phyloP scores from a whole-genome alignment of 768 basidiomycete species.

The Psilocybe sp. region DNA sequence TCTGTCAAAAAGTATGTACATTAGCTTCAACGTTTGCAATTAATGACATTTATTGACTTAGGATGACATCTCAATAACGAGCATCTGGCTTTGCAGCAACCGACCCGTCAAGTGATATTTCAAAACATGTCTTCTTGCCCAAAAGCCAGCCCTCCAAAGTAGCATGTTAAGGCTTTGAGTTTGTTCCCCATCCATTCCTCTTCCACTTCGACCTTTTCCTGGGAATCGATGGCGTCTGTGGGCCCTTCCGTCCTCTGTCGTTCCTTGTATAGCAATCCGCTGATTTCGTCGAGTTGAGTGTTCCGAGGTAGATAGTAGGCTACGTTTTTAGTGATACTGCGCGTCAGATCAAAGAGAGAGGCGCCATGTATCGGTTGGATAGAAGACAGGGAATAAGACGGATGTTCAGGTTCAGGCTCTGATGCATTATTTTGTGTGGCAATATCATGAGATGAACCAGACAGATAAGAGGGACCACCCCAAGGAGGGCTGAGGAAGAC shows the following conservation, averaged over 20 bases:
- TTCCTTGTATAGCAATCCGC: slow-evolving; percentile 26
- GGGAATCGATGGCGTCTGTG: neutral
- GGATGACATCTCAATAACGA: no score
- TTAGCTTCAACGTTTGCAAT: no score
- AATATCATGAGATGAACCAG: slow-evolving; percentile 25
- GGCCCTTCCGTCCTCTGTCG: slow-evolving; percentile 1
- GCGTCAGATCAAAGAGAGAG: slow-evolving; percentile 74
- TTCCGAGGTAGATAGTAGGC: slow-evolving; percentile 92
- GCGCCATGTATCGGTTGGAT: slow-evolving; percentile 81
- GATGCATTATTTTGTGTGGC: slow-evolving; percentile 1
- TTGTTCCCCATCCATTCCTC: slow-evolving; percentile 96
- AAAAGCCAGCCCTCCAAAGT: slow-evolving; percentile 79
- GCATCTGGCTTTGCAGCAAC: no score
- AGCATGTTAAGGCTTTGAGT: slow-evolving; percentile 91
- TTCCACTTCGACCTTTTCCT: slow-evolving; percentile 82
- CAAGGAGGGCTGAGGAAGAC: slow-evolving; percentile 95
- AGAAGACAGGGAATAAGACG: slow-evolving; percentile 64
- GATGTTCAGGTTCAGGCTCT: slow-evolving; percentile 29
- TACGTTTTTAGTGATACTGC: slow-evolving; percentile 73
- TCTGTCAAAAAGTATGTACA: no score
- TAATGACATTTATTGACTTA: no score
- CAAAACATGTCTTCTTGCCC: slow-evolving; percentile 67
- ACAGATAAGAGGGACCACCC: slow-evolving; percentile 82
- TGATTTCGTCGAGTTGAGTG: slow-evolving; percentile 68
- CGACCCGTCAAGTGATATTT: neutral